Evolutionary conservation across 805 yeast species (phyloP), one percentile per base, ranked within the genome.

Genomic region (Cyberlindnera americana): DNA sequence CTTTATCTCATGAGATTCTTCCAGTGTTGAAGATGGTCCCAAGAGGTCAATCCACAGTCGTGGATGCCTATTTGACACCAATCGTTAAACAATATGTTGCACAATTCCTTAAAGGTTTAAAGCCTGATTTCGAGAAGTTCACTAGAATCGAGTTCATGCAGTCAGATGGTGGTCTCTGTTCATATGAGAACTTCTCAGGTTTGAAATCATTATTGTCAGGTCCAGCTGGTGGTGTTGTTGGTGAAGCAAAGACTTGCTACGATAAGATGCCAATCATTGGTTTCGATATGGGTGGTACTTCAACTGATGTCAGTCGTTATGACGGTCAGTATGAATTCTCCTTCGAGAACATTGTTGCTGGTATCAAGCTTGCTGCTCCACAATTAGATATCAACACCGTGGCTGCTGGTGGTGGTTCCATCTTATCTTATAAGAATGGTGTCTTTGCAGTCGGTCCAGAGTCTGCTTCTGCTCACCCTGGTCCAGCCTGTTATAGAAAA

Each of bases 381-480:
- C 95, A 86, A 56, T 64, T 86, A 37, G 89, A 83, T 50, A 84
- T 84, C 47, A 80, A 78, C 47, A 84, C 93, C 0, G 88, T 84
- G 9, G 93, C 93, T 17, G 90, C 93, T 2, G 93, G 93, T 33
- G 93, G 93, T 39, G 89, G 91, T 6, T 81, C 88, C 1, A 74
- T 78, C 32, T 57, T 83, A 31, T 64, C 70, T 38, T 83, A 82
- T 74, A 73, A 75, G 49, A 81, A 81, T 56, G 89, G 90, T 2
- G 62, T 84, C 24, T 83, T 85, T 59, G 77, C 72, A 14, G 95
- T 86, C 4, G 95, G 95, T 1, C 95, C 95, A 0, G 91, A 83
- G 51, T 78, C 88, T 40, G 95, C 95, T 8, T 73, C 88, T 4
- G 84, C 95, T 3, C 90, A 86, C 52, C 95, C 95, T 4, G 95